Conservation (phyloP, 768 basidiomycete genomes). For the Megacollybia marginata region DNA sequence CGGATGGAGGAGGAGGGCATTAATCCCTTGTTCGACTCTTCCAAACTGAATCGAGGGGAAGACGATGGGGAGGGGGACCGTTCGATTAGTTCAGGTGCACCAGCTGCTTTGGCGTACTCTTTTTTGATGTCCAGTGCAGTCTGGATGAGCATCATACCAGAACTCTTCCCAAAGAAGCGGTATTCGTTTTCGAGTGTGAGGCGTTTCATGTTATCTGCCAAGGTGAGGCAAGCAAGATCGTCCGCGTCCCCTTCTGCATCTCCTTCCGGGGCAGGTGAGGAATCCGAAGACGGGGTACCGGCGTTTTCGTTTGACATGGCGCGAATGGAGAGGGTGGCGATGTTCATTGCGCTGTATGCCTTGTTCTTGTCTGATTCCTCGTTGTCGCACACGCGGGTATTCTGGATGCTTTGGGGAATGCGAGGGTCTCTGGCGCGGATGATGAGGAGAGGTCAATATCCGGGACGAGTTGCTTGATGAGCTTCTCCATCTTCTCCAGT, state of each 20-base stretch:
- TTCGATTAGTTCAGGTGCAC: not conserved
- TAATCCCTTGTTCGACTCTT: not conserved
- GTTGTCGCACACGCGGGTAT: not conserved
- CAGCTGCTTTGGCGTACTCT: slow-evolving; percentile 22
- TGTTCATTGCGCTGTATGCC: not conserved
- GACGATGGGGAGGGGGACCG: not conserved
- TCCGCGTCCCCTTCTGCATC: slow-evolving; percentile 17
- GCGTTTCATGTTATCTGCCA: slow-evolving; percentile 28
- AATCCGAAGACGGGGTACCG: not conserved
- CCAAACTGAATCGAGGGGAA: no score
- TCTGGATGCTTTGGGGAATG: not conserved
- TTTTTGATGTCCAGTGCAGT: slow-evolving; percentile 32
- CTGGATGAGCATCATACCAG: slow-evolving; percentile 43
- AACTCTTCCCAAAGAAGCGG: slow-evolving; percentile 51
- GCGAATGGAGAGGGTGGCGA: not conserved
- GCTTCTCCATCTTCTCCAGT: slow-evolving; percentile 53
- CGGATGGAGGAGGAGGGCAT: not conserved
- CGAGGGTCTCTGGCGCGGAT: not conserved
- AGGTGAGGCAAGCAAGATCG: slow-evolving; percentile 22
- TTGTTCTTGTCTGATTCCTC: no score
- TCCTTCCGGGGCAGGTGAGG: not conserved
- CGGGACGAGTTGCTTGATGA: slow-evolving; percentile 12
- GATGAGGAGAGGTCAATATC: not conserved
- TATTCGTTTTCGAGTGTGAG: slow-evolving; percentile 27
- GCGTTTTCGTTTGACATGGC: not conserved